Conservation (phyloP, 768 basidiomycete species). For the Amylocystis lapponica region DNA sequence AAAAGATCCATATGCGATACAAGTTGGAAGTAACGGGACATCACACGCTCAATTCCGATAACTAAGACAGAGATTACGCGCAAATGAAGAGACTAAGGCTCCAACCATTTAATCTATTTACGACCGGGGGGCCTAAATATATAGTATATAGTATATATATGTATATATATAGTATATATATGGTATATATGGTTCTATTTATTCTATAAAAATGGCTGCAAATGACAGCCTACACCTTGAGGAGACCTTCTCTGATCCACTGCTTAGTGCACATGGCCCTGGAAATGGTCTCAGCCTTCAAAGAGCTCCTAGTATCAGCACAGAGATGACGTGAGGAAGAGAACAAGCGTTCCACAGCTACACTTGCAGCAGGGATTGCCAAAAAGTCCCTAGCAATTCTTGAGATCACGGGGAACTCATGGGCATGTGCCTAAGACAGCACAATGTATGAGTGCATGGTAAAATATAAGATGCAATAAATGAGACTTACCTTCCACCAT, state of each 20-base stretch:
- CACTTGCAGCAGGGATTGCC: slow-evolving; percentile 1
- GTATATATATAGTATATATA: slow-evolving; percentile 2
- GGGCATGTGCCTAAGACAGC: slow-evolving; percentile 3
- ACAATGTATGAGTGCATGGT: neutral
- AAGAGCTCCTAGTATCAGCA: neutral
- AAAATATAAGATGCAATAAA: neutral
- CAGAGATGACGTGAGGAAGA: slow-evolving; percentile 1
- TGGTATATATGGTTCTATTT: neutral
- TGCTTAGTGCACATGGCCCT: slow-evolving; percentile 4
- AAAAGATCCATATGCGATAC: too few relatives aligned
- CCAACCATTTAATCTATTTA: slow-evolving; percentile 4
- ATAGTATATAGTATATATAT: slow-evolving; percentile 3
- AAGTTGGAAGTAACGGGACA: too few relatives aligned
- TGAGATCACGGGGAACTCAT: neutral
- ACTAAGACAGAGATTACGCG: too few relatives aligned
- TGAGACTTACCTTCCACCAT: neutral
- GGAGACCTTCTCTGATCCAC: neutral
- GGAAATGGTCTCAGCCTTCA: slow-evolving; percentile 1
- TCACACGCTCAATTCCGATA: too few relatives aligned
- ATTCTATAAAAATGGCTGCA: neutral
- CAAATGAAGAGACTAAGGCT: too few relatives aligned
- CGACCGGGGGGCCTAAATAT: neutral
- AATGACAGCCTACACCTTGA: neutral
- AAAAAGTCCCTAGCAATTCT: slow-evolving; percentile 2
- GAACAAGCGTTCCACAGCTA: slow-evolving; percentile 3